Conservation (phyloP, 2,329 filamentous ascomycete species). For the Xylaria sp. region DNA sequence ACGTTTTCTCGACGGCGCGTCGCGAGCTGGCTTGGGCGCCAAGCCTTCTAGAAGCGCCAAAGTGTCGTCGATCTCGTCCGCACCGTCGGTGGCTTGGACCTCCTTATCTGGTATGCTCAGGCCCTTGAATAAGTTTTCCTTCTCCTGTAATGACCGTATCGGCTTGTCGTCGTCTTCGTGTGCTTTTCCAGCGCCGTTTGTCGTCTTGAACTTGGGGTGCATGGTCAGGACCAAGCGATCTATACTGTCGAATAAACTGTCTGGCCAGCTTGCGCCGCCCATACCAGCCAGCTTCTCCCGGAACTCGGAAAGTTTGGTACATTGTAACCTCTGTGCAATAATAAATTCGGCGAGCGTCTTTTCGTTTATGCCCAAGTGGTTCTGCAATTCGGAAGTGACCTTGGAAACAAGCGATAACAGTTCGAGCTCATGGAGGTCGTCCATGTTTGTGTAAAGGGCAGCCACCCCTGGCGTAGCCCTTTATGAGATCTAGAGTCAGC, state of each 20-base stretch:
- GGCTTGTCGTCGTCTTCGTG: constrained; percentile 53
- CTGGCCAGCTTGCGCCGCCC: constrained; percentile 82
- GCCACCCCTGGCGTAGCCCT: background rate
- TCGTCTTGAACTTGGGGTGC: constrained; percentile 84
- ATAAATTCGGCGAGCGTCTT: constrained; percentile 97
- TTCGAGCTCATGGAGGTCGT: constrained; percentile 91
- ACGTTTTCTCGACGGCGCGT: constrained; percentile 63
- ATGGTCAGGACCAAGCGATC: constrained; percentile 88
- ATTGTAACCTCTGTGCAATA: constrained; percentile 87
- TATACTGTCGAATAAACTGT: constrained; percentile 88
- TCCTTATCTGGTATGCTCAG: constrained; percentile 86
- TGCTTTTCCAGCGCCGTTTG: constrained; percentile 52
- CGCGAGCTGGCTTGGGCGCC: constrained; percentile 69
- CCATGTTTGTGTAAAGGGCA: constrained; percentile 66
- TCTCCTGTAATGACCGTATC: constrained; percentile 69
- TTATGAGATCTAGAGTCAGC: background rate
- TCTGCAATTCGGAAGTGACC: constrained; percentile 92
- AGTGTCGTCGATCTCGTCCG: constrained; percentile 88
- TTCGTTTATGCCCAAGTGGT: constrained; percentile 90
- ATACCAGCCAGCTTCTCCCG: constrained; percentile 77
- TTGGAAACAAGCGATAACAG: constrained; percentile 93
- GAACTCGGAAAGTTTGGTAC: constrained; percentile 76
- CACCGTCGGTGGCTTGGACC: constrained; percentile 50
- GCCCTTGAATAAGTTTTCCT: constrained; percentile 89
- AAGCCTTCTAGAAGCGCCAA: constrained; percentile 90